These are phyloP conservation scores for Prosopis cineraria DNA, from an alignment of 306 rosid species.

Conservation along the genomic window DNA sequence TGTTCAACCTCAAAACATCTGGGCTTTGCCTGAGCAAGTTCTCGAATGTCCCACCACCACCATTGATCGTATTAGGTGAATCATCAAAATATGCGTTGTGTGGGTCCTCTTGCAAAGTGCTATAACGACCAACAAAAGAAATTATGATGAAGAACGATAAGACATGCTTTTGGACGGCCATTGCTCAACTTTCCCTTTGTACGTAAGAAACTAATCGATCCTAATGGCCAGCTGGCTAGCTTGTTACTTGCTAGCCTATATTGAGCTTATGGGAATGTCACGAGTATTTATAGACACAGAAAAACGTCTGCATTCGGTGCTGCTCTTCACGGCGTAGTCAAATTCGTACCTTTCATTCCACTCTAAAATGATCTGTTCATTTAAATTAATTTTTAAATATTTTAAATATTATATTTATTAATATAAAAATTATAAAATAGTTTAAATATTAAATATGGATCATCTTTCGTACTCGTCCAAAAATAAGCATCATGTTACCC, in stretches of 20 bases:
- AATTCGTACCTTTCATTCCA: no score
- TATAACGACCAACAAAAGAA: conserved; percentile 39
- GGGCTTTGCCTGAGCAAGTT: conserved; percentile 40
- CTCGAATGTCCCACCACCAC: conserved; percentile 38
- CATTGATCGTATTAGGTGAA: conserved; percentile 34
- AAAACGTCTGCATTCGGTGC: no score
- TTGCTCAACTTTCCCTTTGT: conserved; percentile 19
- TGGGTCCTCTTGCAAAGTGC: conserved; percentile 44
- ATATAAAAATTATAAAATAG: no score
- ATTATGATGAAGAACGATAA: conserved; percentile 33
- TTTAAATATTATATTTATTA: no score
- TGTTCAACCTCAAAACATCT: conserved; percentile 32
- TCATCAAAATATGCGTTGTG: conserved; percentile 19
- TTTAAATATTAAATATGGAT: no score
- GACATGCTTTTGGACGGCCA: conserved; percentile 38
- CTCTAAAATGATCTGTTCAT: no score
- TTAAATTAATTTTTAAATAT: no score
- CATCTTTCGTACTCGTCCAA: no score
- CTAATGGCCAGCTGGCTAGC: not conserved
- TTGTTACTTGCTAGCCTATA: not conserved
- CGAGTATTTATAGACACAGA: conserved; percentile 40
- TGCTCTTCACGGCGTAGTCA: no score
- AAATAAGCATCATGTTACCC: no score
- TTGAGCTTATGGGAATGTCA: conserved; percentile 14
- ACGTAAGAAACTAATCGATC: not conserved